Conservation (phyloP, 1,284 basidiomycete species). For the Mycosarcoma mackinlayi region DNA sequence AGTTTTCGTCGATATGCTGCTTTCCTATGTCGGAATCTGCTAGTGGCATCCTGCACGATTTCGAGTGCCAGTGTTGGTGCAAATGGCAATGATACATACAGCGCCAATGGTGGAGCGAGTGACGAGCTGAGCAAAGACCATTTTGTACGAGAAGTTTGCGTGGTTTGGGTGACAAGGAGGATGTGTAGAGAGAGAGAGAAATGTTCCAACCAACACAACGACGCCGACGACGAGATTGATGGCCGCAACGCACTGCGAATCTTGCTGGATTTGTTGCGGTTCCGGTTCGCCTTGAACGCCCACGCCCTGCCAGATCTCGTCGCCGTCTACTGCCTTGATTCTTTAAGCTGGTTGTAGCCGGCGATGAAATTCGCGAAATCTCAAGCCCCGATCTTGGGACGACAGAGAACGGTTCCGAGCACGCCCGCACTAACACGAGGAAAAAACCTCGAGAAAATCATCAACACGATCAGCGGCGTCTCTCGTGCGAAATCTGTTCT, state of each 20-base stretch:
- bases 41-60: background rate
- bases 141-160: constrained; percentile 16
- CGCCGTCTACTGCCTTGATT: constrained; percentile 8
- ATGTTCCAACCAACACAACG: background rate
- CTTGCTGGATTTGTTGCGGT: constrained; percentile 13
- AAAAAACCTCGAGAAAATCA: too few relatives aligned
- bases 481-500: constrained; percentile 21
- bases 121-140: constrained; percentile 42
- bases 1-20: background rate
- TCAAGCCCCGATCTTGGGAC: background rate
- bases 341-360: background rate
- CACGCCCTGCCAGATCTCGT: background rate
- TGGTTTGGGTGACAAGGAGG: constrained; percentile 14
- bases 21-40: constrained; percentile 1
- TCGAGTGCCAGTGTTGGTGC: background rate
- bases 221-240: constrained; percentile 16
- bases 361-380: constrained; percentile 18
- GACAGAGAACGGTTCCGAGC: constrained; percentile 34
- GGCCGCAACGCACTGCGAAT: constrained; percentile 1
- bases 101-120: constrained; percentile 47
- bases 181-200: background rate
- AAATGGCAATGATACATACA: constrained; percentile 34
- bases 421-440: constrained; percentile 36
- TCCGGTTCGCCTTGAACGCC: constrained; percentile 7
- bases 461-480: too few relatives aligned